Conservation (phyloP, 108 stramenopile genomes). For the Pseudonitzschia multistriata region DNA sequence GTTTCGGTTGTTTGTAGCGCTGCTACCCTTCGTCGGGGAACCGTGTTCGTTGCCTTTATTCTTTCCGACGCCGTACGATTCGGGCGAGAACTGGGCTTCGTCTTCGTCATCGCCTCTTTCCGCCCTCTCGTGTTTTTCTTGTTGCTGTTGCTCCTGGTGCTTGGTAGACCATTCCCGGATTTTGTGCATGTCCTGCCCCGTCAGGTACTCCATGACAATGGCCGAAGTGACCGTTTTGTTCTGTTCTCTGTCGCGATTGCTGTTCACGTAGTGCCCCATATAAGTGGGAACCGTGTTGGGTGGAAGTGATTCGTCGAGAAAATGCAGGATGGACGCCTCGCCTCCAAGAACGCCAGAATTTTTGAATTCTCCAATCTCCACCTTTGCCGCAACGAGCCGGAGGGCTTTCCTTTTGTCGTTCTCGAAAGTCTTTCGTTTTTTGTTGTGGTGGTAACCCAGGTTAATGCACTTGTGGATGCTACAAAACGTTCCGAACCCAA, state of each 20-base stretch:
- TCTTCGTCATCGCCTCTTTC: background rate
- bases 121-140: background rate
- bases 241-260: conserved; percentile 9
- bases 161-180: conserved; percentile 54
- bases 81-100: conserved; percentile 1
- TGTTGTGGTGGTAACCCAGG: conserved; percentile 46
- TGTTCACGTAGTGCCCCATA: conserved; percentile 55
- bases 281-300: conserved; percentile 63
- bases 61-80: background rate
- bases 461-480: conserved; percentile 85
- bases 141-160: conserved; percentile 7
- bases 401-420: conserved; percentile 13
- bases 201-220: conserved; percentile 85
- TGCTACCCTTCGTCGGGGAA: conserved; percentile 1
- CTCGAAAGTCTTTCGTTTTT: background rate
- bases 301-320: conserved; percentile 50
- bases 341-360: conserved; percentile 83
- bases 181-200: conserved; percentile 80
- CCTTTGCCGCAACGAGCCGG: conserved; percentile 79
- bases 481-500: conserved; percentile 85
- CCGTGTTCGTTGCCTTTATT: background rate
- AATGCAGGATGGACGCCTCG: conserved; percentile 72
- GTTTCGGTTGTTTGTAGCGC: background rate
- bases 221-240: conserved; percentile 39
- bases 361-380: conserved; percentile 67